A percentile compares a stretch with the other conserved stretches of the same genome.
phyloP scores from a whole-genome alignment of 2,329 filamentous ascomycete genomes.

The Bipolaris oryzae region DNA sequence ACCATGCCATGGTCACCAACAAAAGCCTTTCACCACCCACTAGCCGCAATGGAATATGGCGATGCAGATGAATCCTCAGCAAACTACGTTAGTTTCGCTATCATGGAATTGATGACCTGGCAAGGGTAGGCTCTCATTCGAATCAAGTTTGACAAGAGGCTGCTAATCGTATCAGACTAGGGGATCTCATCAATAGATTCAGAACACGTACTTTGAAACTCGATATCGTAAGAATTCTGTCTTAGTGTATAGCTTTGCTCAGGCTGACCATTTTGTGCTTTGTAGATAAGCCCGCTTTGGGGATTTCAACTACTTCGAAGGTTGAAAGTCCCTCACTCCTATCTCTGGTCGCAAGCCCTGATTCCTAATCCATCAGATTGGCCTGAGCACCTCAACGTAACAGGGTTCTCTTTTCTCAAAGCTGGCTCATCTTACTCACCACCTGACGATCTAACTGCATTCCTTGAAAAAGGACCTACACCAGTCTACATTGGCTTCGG shows the following conservation, averaged over 20 bases:
- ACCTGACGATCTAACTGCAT: conserved; percentile 48
- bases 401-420: conserved; percentile 56
- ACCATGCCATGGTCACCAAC: conserved; percentile 66
- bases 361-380: conserved; percentile 35
- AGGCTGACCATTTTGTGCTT: not conserved
- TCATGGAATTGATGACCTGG: conserved; percentile 60
- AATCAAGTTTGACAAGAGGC: not conserved
- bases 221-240: conserved; percentile 41
- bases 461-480: conserved; percentile 56
- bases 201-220: conserved; percentile 50
- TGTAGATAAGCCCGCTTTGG: conserved; percentile 39
- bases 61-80: conserved; percentile 43
- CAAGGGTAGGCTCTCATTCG: conserved; percentile 44
- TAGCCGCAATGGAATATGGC: conserved; percentile 55
- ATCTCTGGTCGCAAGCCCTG: conserved; percentile 54
- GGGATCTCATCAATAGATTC: conserved; percentile 56
- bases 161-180: conserved; percentile 32
- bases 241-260: not conserved
- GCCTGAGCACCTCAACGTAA: conserved; percentile 44
- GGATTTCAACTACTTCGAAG: conserved; percentile 49
- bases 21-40: conserved; percentile 56
- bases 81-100: conserved; percentile 55
- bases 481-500: conserved; percentile 65
- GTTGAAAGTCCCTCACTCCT: conserved; percentile 53
- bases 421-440: conserved; percentile 49